Conservation (phyloP, 2,329 filamentous ascomycete genomes). For the Mycosphaerella arachidis region DNA sequence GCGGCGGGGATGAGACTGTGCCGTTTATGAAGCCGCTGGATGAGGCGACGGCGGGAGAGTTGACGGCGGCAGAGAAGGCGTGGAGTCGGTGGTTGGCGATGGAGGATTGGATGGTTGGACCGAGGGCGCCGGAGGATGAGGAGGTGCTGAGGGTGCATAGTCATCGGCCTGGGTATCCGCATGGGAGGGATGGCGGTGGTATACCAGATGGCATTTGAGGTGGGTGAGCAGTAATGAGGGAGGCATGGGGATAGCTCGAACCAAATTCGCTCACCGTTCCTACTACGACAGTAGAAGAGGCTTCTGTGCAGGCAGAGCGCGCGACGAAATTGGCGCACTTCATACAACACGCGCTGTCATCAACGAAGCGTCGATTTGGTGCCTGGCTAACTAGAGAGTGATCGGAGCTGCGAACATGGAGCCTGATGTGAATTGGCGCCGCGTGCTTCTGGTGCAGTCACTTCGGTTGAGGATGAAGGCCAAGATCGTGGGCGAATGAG, state of each 20-base stretch:
- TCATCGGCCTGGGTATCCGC: not conserved
- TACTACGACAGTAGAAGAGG: too few species aligned
- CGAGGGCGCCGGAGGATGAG: constrained; percentile 55
- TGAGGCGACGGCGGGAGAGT: constrained; percentile 70
- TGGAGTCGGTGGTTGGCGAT: constrained; percentile 97
- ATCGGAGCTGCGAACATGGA: too few species aligned
- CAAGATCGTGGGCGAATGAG: too few species aligned
- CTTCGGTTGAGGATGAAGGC: too few species aligned
- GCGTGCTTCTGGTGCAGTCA: too few species aligned
- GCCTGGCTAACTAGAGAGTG: too few species aligned
- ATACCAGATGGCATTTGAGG: constrained; percentile 5
- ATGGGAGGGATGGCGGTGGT: not conserved
- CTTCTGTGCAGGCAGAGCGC: too few species aligned
- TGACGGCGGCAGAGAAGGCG: constrained; percentile 71
- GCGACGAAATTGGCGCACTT: too few species aligned
- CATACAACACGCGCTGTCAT: too few species aligned
- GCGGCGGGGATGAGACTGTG: constrained; percentile 68
- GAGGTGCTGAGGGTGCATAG: constrained; percentile 1
- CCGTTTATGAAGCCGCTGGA: constrained; percentile 79
- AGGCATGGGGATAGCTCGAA: not conserved
- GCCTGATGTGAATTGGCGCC: too few species aligned
- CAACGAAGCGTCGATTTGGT: too few species aligned
- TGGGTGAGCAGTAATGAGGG: not conserved
- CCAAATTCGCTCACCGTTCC: too few species aligned
- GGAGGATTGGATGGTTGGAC: constrained; percentile 98